These are phyloP conservation scores for Nothophoma quercina DNA, from an alignment of 2,329 filamentous ascomycete genomes.

Conservation along the genomic window DNA sequence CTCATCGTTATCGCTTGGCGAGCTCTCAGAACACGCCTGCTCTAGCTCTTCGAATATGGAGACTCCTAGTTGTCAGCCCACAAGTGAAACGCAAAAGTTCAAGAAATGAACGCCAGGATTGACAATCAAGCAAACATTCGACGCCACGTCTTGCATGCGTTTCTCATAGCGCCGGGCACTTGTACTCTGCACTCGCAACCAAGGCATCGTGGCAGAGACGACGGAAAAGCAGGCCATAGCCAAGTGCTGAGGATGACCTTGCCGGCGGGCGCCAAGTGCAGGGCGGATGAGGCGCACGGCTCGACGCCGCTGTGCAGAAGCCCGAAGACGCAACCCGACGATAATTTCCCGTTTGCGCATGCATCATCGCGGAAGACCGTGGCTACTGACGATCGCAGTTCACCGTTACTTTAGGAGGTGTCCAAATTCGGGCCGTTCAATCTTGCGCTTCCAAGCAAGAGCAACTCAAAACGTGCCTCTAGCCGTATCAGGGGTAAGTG, in stretches of 20 bases:
- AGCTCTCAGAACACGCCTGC: background rate
- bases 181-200: background rate
- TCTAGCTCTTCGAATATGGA: slow-evolving; percentile 15
- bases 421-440: slow-evolving; percentile 1
- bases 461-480: background rate
- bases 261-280: slow-evolving; percentile 11
- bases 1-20: slow-evolving; percentile 19
- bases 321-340: slow-evolving; percentile 7
- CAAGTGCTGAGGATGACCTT: slow-evolving; percentile 5
- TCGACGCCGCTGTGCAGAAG: slow-evolving; percentile 15
- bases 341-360: slow-evolving; percentile 12
- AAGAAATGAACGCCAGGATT: slow-evolving; percentile 4
- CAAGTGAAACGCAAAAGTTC: slow-evolving; percentile 12
- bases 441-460: background rate
- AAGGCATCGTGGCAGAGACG: slow-evolving; percentile 2
- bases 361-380: slow-evolving; percentile 8
- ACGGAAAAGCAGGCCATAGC: slow-evolving; percentile 5
- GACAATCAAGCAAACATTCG: slow-evolving; percentile 10
- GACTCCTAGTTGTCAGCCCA: slow-evolving; percentile 25
- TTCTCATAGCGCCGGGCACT: slow-evolving; percentile 11
- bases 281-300: slow-evolving; percentile 11
- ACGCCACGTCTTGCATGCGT: slow-evolving; percentile 19
- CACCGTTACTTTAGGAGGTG: background rate
- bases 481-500: background rate
- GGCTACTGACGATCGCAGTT: slow-evolving; percentile 8